These are phyloP conservation scores for Cryphonectria japonica DNA, from an alignment of 2,329 filamentous ascomycete species.

Conservation along the genomic window DNA sequence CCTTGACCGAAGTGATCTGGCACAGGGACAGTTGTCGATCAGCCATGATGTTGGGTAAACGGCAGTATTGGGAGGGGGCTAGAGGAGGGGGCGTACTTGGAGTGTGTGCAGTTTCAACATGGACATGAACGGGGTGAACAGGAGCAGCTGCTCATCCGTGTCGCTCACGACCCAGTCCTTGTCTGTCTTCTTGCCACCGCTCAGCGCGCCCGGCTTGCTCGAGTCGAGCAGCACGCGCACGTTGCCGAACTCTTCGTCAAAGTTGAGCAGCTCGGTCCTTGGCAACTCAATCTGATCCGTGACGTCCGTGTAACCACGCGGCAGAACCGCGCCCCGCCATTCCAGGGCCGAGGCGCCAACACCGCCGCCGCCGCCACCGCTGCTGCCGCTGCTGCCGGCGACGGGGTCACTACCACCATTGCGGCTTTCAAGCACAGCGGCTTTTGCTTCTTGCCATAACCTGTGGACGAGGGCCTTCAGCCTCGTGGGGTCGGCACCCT, in stretches of 20 bases:
- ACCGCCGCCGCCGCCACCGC: constrained; percentile 44
- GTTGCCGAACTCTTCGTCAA: constrained; percentile 74
- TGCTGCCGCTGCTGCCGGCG: constrained; percentile 46
- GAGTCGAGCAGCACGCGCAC: constrained; percentile 75
- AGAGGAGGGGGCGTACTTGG: constrained; percentile 49
- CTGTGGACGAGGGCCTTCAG: constrained; percentile 74
- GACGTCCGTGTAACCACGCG: constrained; percentile 82
- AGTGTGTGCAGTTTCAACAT: constrained; percentile 87
- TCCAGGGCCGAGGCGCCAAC: constrained; percentile 48
- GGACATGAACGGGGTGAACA: constrained; percentile 88
- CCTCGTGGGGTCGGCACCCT: constrained; percentile 73
- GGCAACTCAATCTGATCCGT: constrained; percentile 79
- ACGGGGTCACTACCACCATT: too few relatives aligned
- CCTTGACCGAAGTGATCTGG: constrained; percentile 76
- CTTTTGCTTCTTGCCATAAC: constrained; percentile 64
- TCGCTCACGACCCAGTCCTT: constrained; percentile 95
- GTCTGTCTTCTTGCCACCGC: constrained; percentile 57
- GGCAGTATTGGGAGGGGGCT: constrained; percentile 5
- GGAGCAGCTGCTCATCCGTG: constrained; percentile 93
- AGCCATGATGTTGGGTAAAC: not conserved
- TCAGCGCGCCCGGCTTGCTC: constrained; percentile 66
- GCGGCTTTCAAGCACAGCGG: not conserved
- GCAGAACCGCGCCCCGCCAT: constrained; percentile 77
- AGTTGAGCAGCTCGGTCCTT: constrained; percentile 85
- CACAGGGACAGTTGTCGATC: constrained; percentile 37